phyloP scores from a whole-genome alignment of 2,329 filamentous ascomycete species.

The Sporothrix dimorphospora region DNA sequence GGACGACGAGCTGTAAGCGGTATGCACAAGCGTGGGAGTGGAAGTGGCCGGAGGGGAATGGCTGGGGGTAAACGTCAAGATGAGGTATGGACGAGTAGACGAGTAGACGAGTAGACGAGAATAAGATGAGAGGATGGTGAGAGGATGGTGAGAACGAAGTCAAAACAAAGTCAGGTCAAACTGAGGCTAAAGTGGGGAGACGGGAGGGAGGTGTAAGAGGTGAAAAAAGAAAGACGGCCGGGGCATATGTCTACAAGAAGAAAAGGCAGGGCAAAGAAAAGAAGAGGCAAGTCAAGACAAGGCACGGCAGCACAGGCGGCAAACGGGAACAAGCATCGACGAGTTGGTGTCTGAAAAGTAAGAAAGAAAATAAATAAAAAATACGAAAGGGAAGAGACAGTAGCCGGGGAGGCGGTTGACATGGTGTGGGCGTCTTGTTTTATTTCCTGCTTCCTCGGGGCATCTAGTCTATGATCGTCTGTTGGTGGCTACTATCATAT shows the following conservation, averaged over 20 bases:
- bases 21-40: constrained; percentile 16
- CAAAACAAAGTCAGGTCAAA: constrained; percentile 6
- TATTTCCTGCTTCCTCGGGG: constrained; percentile 9
- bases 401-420: not conserved
- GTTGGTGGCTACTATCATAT: not conserved
- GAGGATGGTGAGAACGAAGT: not conserved
- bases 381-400: not conserved
- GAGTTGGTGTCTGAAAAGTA: not conserved
- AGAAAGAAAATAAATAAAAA: not conserved
- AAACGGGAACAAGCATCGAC: too few relatives aligned
- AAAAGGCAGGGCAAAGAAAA: not conserved
- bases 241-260: not conserved
- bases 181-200: not conserved
- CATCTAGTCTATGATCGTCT: not conserved
- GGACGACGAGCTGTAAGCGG: not conserved
- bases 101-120: not conserved
- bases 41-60: not conserved
- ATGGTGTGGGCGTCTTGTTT: not conserved
- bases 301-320: not conserved
- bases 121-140: not conserved
- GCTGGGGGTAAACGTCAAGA: not conserved
- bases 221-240: not conserved
- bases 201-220: constrained; percentile 1
- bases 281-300: not conserved
- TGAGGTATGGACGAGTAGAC: too few relatives aligned